Percentiles rank a stretch among this genome's conserved stretches.
These are phyloP conservation scores for Wallacemonas sp. DNA, from an alignment of 208 protist species.

Conservation along the genomic window DNA sequence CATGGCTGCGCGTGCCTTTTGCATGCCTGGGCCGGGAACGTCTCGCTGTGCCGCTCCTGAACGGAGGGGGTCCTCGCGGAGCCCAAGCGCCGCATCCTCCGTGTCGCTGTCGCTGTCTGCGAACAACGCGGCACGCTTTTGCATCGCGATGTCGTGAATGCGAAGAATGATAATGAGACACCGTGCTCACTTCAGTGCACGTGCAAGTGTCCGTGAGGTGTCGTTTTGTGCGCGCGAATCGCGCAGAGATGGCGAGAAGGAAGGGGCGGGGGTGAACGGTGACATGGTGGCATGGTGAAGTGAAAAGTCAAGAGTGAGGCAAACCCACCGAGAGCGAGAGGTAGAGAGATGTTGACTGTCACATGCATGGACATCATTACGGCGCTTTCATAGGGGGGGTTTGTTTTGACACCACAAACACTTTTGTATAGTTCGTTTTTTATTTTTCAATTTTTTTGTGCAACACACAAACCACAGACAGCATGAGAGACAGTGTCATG, in stretches of 20 bases:
- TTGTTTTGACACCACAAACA: no score
- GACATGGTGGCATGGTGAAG: no score
- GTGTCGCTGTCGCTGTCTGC: constrained; percentile 19
- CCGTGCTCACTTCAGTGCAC: no score
- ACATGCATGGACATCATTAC: no score
- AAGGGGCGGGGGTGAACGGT: no score
- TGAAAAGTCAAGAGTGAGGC: no score
- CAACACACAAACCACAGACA: background rate
- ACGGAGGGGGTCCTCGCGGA: background rate
- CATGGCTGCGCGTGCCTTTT: constrained; percentile 31
- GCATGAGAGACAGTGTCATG: no score
- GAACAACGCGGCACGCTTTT: constrained; percentile 6
- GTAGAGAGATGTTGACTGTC: background rate
- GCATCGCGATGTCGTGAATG: constrained; percentile 11
- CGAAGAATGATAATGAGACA: constrained; percentile 12
- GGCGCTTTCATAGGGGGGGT: no score
- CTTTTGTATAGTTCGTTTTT: no score
- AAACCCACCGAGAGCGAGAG: background rate
- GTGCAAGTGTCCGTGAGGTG: no score
- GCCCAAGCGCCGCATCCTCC: background rate
- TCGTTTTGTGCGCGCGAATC: background rate
- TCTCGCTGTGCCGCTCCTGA: constrained; percentile 17
- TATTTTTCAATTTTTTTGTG: no score
- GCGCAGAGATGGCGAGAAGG: background rate
- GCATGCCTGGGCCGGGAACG: background rate